Evolutionary conservation across 1,284 basidiomycete genomes (phyloP), one percentile per base, ranked within the genome.

Genomic region (Boletus mariae): DNA sequence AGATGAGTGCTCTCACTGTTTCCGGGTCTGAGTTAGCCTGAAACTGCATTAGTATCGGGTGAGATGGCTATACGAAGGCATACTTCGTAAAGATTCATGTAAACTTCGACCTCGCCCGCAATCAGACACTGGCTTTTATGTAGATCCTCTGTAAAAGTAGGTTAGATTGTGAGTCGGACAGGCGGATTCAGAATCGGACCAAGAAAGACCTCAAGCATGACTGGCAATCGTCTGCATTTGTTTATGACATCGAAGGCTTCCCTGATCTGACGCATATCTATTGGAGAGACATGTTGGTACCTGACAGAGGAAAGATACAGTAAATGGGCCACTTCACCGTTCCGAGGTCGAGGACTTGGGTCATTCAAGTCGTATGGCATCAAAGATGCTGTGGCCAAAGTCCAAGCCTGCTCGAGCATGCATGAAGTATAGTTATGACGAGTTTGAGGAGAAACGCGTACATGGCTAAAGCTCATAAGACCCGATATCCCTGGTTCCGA

Each of bases 171-270:
- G 28, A 35, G 32, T n/a, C 31, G 47, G 25, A 34, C 26, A 17
- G 13, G 47, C 20, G 10, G 47, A 34, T 25, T 4, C 10, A 43
- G 12, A 11, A 35, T 62, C 80, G 52, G 48, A 86, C 86, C 83
- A 35, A 86, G 73, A 63, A 86, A 87, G 10, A 77, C 78, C 62
- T 90, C 87, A 28, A 89, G 68, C 51, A 88, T 70, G 45, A 79
- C 75, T 9, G 84, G 79, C 23, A 88, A 65, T 67, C 80, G 77
- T 59, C 80, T 76, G 46, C 77, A 76, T 55, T 77, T 75, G 56
- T 78, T 80, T 38, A 88, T 70, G 10, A 77, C 58, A 42, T 77
- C 79, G 57, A 87, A 80, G 8, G 85, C 82, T 15, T 69, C 69
- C 46, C 74, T 74, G 8, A 84, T 73, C 34, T 70, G 65, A 25